Percentiles rank a stretch among this genome's conserved stretches.
Conservation (phyloP, 2,329 filamentous ascomycete species). For the Trichoderma arundinaceum region DNA sequence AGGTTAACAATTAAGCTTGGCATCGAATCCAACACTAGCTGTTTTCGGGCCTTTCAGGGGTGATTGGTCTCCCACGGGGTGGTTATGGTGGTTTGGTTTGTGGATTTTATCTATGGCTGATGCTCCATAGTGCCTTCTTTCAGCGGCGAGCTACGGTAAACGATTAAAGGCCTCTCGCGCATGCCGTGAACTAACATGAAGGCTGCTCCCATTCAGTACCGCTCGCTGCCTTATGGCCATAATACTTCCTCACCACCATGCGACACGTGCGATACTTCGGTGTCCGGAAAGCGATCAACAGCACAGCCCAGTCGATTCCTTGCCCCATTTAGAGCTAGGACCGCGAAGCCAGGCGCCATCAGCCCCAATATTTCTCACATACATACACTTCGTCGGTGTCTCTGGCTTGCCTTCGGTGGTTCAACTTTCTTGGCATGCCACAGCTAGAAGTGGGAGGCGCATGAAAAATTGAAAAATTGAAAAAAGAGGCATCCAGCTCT, state of each 20-base stretch:
- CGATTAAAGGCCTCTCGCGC: no score
- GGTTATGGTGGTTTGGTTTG: not conserved
- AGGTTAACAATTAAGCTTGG: conserved; percentile 31
- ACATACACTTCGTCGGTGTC: not conserved
- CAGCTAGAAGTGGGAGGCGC: not conserved
- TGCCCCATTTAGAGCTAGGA: conserved; percentile 3
- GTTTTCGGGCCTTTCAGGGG: not conserved
- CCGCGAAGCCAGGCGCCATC: no score
- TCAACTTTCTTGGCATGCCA: not conserved
- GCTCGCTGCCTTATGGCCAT: not conserved
- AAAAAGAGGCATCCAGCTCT: conserved; percentile 5
- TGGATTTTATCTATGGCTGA: no score
- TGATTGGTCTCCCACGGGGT: conserved; percentile 2
- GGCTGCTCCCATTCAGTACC: not conserved
- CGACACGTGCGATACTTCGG: conserved; percentile 26
- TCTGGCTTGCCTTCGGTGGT: not conserved
- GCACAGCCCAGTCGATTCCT: not conserved
- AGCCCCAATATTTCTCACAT: not conserved
- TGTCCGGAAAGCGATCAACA: conserved; percentile 17
- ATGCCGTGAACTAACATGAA: no score
- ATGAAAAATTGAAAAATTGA: not conserved
- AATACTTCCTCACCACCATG: not conserved
- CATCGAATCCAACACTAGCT: conserved; percentile 19
- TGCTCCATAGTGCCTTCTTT: no score
- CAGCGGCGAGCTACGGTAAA: no score